These are phyloP conservation scores for Cucumis variabilis DNA, from an alignment of 331 rosid genomes.

Conservation along the genomic window DNA sequence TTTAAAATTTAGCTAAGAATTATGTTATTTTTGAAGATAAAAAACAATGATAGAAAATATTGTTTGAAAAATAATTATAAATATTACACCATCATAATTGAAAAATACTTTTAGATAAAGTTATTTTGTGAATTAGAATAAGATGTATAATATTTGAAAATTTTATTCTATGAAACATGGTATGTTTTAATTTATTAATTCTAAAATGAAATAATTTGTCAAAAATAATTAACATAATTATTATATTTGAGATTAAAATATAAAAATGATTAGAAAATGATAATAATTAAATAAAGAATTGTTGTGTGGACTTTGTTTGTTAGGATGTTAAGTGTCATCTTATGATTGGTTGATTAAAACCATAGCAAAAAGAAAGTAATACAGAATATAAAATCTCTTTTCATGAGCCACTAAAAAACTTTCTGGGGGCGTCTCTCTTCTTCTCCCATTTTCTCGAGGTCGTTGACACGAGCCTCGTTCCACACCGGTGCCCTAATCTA, in stretches of 20 bases:
- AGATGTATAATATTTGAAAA: not conserved
- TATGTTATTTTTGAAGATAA: too few relatives aligned
- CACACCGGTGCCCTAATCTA: slow-evolving; percentile 46
- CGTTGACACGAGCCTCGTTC: slow-evolving; percentile 49
- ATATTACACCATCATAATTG: too few relatives aligned
- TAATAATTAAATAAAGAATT: not conserved
- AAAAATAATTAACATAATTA: too few relatives aligned
- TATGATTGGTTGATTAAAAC: not conserved
- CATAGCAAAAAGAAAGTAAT: not conserved
- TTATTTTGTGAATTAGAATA: not conserved
- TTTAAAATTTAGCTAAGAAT: too few relatives aligned
- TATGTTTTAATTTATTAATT: too few relatives aligned
- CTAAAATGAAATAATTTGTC: too few relatives aligned
- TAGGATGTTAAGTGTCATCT: not conserved
- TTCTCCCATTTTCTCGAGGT: slow-evolving; percentile 39
- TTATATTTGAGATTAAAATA: not conserved
- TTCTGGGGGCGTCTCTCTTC: not conserved
- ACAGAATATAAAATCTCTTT: not conserved
- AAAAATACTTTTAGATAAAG: too few relatives aligned
- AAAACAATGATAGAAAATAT: too few relatives aligned
- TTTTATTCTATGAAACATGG: too few relatives aligned
- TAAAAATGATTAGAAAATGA: not conserved
- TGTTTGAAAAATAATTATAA: too few relatives aligned
- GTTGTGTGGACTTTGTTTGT: not conserved
- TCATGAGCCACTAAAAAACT: not conserved